phyloP scores from a whole-genome alignment of 805 yeast genomes.

The Groenewaldozyma salmanticensis region DNA sequence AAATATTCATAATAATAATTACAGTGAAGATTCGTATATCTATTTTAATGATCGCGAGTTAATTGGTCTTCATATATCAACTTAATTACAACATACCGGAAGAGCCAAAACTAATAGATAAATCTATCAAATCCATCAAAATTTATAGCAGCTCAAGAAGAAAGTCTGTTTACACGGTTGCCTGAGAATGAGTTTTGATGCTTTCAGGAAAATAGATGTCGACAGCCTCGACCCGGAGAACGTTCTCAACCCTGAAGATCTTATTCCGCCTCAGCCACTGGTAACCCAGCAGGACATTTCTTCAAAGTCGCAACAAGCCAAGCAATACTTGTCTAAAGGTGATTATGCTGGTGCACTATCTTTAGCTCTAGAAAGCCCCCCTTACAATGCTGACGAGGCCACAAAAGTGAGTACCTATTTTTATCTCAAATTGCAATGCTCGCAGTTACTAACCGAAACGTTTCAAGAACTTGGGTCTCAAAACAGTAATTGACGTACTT shows the following conservation, averaged over 20 bases:
- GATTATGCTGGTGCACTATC: slow-evolving; percentile 58
- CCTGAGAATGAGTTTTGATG: slow-evolving; percentile 6
- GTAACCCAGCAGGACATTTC: slow-evolving; percentile 46
- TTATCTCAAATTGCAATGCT: no score
- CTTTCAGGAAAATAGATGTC: slow-evolving; percentile 73
- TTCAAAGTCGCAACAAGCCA: slow-evolving; percentile 45
- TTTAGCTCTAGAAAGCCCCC: slow-evolving; percentile 60
- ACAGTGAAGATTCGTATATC: no score
- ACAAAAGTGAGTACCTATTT: slow-evolving; percentile 33
- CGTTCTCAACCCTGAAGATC: slow-evolving; percentile 49
- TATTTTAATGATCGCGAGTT: no score
- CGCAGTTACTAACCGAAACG: no score
- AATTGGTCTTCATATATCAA: no score
- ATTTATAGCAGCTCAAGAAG: neutral
- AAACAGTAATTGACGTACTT: slow-evolving; percentile 60
- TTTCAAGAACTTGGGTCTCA: slow-evolving; percentile 33
- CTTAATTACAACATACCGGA: no score
- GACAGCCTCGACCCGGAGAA: slow-evolving; percentile 84
- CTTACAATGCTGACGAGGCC: slow-evolving; percentile 63
- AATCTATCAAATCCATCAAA: no score
- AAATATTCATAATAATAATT: no score
- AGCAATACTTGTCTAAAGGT: slow-evolving; percentile 60
- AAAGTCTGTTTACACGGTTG: neutral
- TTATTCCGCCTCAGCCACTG: slow-evolving; percentile 46
- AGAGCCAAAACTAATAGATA: no score